Evolutionary conservation across 2,329 filamentous ascomycete species (phyloP), one percentile per base, ranked within the genome.

Genomic region (Xylariaceae sp.): DNA sequence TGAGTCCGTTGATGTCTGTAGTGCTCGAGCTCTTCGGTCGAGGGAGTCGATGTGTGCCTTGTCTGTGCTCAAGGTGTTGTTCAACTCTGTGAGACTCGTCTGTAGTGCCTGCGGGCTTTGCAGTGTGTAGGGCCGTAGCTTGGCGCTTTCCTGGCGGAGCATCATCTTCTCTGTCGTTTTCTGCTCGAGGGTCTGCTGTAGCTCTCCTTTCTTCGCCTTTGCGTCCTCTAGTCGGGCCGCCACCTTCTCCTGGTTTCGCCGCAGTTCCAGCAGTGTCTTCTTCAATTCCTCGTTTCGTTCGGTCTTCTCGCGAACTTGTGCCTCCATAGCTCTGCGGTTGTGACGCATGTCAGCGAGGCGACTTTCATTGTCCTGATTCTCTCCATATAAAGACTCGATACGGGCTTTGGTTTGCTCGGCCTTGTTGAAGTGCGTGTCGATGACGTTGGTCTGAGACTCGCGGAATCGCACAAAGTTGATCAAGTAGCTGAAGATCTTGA

Each of bases 401-500:
- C 88, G 84, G 47, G 86, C 78, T 73, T 96, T 97, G 1, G 89
- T 92, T 53, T 82, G 83, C 71, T 97, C 90, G 12, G 89, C 83
- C 64, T 90, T 92, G 76, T 96, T 94, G 75, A 94, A 94, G 72
- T 97, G 89, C 69, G 95, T 84, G 68, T 97, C 92, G 58, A 97
- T 96, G 31, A 94, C 84, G 38, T 78, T 77, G 1, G 91, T 95
- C 71, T 97, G 93, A 56, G 88, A 91, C 74, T 97, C 92, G 63
- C 94, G 88, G 74, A 97, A 99, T 48, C 94, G 86, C 61, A 97
- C 92, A 72, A 99, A 99, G 73, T 99, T 99, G 77, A 99, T 99
- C 58, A 97, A 83, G 72, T 97, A 97, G 59, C 90, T 96, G 69
- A 99, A 94, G 65, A 97, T 95, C 75, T 94, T 96, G 65, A 93